Conservation (phyloP, 2,329 filamentous ascomycete genomes). For the Neurospora crassa region DNA sequence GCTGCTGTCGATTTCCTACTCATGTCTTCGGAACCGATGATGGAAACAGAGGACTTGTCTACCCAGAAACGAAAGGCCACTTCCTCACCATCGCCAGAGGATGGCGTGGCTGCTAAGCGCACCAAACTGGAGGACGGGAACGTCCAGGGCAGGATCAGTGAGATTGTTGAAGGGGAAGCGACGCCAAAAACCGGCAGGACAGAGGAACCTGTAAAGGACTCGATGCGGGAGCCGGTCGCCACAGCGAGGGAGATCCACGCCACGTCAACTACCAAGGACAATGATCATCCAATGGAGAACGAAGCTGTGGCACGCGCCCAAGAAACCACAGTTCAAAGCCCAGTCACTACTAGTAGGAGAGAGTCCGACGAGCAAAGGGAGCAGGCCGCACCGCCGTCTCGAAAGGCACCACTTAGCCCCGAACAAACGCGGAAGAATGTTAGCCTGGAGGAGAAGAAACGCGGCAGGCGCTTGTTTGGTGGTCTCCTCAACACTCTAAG, state of each 20-base stretch:
- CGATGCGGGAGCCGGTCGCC: neutral
- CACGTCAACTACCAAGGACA: no score
- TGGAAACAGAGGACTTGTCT: neutral
- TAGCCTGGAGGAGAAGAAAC: constrained; percentile 68
- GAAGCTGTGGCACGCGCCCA: neutral
- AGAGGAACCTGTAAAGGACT: neutral
- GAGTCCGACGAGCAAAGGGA: neutral
- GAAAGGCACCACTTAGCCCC: constrained; percentile 5
- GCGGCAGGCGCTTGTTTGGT: constrained; percentile 79
- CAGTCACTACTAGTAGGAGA: neutral
- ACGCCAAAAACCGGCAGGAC: neutral
- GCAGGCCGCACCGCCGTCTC: constrained; percentile 1
- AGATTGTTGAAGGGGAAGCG: neutral
- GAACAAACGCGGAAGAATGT: constrained; percentile 29
- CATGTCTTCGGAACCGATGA: constrained; percentile 2
- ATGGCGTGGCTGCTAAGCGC: constrained; percentile 11
- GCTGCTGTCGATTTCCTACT: neutral
- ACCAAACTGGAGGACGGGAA: constrained; percentile 6
- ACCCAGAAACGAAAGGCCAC: constrained; percentile 16
- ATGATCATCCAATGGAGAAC: neutral
- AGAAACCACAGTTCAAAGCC: neutral
- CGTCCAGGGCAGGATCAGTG: neutral
- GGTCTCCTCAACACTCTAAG: constrained; percentile 69
- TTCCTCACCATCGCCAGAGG: constrained; percentile 3
- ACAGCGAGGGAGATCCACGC: neutral